Percentiles rank a stretch among this genome's conserved stretches.
phyloP scores from a whole-genome alignment of 2,329 filamentous ascomycete species.

The Coniochaeta sp. region DNA sequence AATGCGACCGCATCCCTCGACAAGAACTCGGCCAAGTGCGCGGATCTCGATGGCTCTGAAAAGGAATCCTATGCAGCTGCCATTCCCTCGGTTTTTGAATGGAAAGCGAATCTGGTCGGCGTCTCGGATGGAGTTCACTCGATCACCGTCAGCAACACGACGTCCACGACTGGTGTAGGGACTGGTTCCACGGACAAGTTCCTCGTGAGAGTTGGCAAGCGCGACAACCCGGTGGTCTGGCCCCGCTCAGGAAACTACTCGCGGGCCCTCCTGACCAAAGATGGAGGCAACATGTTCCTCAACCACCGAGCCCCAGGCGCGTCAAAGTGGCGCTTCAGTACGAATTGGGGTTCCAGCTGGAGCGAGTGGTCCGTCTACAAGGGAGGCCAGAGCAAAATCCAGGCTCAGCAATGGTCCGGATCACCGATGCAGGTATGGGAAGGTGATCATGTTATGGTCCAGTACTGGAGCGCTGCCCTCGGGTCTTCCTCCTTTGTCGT shows the following conservation, averaged over 20 bases:
- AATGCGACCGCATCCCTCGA: conserved; percentile 36
- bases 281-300: conserved; percentile 29
- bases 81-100: conserved; percentile 48
- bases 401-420: conserved; percentile 47
- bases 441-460: conserved; percentile 54
- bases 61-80: conserved; percentile 37
- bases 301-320: conserved; percentile 54
- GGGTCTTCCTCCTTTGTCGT: conserved; percentile 55
- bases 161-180: conserved; percentile 30
- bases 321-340: conserved; percentile 55
- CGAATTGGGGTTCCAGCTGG: conserved; percentile 53
- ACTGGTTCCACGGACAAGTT: conserved; percentile 52
- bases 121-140: conserved; percentile 55
- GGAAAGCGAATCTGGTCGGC: conserved; percentile 41
- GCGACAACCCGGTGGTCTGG: conserved; percentile 53
- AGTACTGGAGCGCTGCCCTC: conserved; percentile 54
- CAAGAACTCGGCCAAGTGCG: conserved; percentile 33
- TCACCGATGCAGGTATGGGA: conserved; percentile 49
- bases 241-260: conserved; percentile 51
- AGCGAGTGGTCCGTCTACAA: conserved; percentile 50
- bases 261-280: conserved; percentile 35
- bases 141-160: conserved; percentile 45
- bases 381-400: conserved; percentile 40
- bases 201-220: conserved; percentile 50
- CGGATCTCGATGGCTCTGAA: conserved; percentile 24